A percentile compares a stretch with the other conserved stretches of the same genome.
Conservation (phyloP, 1,284 basidiomycete species). For the Cryptococcus jaspeensis region DNA sequence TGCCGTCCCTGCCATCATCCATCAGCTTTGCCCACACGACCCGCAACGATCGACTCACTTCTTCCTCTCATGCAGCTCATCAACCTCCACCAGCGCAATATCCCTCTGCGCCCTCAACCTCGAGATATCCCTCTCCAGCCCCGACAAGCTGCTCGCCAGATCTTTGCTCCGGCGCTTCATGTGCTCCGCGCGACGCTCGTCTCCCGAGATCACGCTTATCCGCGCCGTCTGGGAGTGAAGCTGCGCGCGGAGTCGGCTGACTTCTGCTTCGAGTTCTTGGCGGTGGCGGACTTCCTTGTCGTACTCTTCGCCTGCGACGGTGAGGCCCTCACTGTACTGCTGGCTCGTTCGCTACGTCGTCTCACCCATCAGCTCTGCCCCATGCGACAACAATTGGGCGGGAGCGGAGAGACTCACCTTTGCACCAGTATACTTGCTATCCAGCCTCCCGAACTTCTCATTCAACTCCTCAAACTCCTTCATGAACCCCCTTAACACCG, state of each 20-base stretch:
- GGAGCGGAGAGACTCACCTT: constrained; percentile 61
- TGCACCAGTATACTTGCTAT: constrained; percentile 75
- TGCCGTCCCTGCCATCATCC: constrained; percentile 8
- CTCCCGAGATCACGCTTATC: constrained; percentile 75
- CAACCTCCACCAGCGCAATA: constrained; percentile 86
- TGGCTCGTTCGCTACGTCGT: constrained; percentile 67
- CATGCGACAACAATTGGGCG: constrained; percentile 40
- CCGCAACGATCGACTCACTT: constrained; percentile 55
- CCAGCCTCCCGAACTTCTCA: constrained; percentile 65
- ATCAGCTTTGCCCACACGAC: constrained; percentile 2
- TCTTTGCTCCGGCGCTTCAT: constrained; percentile 77
- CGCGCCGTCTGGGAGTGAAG: constrained; percentile 86
- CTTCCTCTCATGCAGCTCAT: constrained; percentile 75
- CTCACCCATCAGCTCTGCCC: no score
- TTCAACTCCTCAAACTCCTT: constrained; percentile 66
- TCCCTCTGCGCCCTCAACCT: constrained; percentile 86
- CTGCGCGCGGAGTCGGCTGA: constrained; percentile 76
- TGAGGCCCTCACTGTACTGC: constrained; percentile 86
- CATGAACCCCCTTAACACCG: constrained; percentile 71
- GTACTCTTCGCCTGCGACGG: constrained; percentile 89
- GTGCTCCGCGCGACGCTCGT: constrained; percentile 71
- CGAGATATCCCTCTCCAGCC: constrained; percentile 80
- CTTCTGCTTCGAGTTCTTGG: constrained; percentile 86
- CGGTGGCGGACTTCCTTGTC: constrained; percentile 83
- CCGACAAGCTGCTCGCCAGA: constrained; percentile 70